Base-by-base conservation (phyloP, 768 basidiomycete genomes). In the Clitopilus passeckerianus region DNA sequence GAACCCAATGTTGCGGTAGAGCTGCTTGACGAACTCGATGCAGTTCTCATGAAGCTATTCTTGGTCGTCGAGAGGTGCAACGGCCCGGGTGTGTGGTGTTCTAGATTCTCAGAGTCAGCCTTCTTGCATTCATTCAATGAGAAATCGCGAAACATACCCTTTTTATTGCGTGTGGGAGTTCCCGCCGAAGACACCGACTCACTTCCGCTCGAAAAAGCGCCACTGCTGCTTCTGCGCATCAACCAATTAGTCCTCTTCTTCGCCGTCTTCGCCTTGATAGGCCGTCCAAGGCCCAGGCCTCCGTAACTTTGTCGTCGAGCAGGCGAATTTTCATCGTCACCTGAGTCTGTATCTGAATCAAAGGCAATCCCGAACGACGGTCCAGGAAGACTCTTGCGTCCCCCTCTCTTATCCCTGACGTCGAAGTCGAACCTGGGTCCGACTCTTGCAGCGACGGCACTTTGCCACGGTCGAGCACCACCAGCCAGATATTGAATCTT, bases 161-260 rank as follows among this genome's bases (percentile, higher is more conserved):
- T 80, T 82, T 16, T 70, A 69, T 63, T 86, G 75, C 27, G 46
- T 9, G 89, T 90, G 43, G 89, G 89, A 16, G 90, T 89, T 34
- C 76, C 82, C 50, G 76, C 71, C 35, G 81, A 75, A 30, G 81
- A 84, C 15, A 77, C 74, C 23, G 77, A 80, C 22, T 91, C 89
- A 64, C 89, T 89, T 18, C 88, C 84, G 62, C 84, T 87, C 10
- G 90, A 91, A 65, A 91, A 90, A 1, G 88, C 87, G 14, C 90
- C 90, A 63, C 90, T 91, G 66, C 90, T 92, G 59, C 86, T 91
- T 61, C 91, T 78, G 12, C 91, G 81, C 80, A 88, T 83, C 30
- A 91, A 68, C 84, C 85, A 87, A 41, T 80, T 76, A 53, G 82
- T 76, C 27, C 81, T 76, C 34, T 77, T 71, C 9, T 79, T 69